Evolutionary conservation across 768 basidiomycete species (phyloP).

Genomic region (Lentinula boryana): DNA sequence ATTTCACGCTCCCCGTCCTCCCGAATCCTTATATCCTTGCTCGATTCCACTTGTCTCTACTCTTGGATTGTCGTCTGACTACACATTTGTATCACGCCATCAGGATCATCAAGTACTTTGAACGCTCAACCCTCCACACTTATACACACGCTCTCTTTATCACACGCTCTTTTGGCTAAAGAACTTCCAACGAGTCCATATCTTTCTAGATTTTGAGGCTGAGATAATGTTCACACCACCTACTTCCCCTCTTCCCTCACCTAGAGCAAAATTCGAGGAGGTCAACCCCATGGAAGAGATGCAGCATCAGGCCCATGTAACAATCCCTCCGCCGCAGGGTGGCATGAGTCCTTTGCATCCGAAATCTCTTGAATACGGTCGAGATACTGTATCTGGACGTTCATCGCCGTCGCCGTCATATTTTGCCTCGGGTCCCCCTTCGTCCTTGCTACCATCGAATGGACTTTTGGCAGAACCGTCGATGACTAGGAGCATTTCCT

Average conservation of each 20-base stretch:
- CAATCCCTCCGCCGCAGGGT: not conserved
- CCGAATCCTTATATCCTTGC: no score
- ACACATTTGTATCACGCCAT: no score
- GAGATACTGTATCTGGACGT: not conserved
- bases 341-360: not conserved
- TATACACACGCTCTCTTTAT: not conserved
- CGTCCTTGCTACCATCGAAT: not conserved
- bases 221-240: slow-evolving; percentile 24
- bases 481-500: not conserved
- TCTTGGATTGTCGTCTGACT: no score
- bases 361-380: not conserved
- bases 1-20: no score
- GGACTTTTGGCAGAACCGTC: not conserved
- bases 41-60: no score
- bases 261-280: not conserved
- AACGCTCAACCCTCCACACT: not conserved
- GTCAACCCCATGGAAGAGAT: not conserved
- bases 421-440: not conserved
- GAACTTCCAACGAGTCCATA: not conserved
- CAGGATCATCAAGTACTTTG: not conserved
- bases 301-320: not conserved
- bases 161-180: not conserved
- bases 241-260: slow-evolving; percentile 30
- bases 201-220: not conserved
- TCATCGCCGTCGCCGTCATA: not conserved